Conservation (phyloP, 495 filamentous ascomycete species). For the Aspergillus sclerotiicarbonarius region DNA sequence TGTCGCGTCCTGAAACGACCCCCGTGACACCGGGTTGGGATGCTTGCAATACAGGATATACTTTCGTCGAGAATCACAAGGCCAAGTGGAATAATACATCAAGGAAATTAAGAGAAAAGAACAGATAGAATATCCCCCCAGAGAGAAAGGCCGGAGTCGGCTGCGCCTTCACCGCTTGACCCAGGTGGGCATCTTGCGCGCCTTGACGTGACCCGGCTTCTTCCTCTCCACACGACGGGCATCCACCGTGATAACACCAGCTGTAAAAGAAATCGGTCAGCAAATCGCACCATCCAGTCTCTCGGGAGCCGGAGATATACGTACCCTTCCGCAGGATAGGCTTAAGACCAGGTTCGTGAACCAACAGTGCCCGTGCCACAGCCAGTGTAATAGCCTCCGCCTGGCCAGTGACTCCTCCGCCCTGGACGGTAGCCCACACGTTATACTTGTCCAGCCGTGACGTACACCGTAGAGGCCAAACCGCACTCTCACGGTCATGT, state of each 20-base stretch:
- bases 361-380: slow-evolving; percentile 81
- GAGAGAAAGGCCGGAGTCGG: slow-evolving; percentile 12
- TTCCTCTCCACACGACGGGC: slow-evolving; percentile 92
- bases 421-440: slow-evolving; percentile 78
- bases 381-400: slow-evolving; percentile 93
- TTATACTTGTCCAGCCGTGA: slow-evolving; percentile 94
- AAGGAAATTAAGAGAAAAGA: slow-evolving; percentile 18
- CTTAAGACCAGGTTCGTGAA: slow-evolving; percentile 90
- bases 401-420: slow-evolving; percentile 91
- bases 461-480: slow-evolving; percentile 84
- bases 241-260: slow-evolving; percentile 90
- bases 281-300: slow-evolving; percentile 10
- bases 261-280: slow-evolving; percentile 46
- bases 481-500: slow-evolving; percentile 90
- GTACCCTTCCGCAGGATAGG: slow-evolving; percentile 82
- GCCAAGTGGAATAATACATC: slow-evolving; percentile 27
- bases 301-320: slow-evolving; percentile 29
- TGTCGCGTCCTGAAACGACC: slow-evolving; percentile 21
- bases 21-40: slow-evolving; percentile 17
- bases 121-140: slow-evolving; percentile 11
- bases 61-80: slow-evolving; percentile 18
- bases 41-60: slow-evolving; percentile 23
- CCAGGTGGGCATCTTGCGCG: slow-evolving; percentile 97
- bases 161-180: slow-evolving; percentile 65
- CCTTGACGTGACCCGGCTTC: slow-evolving; percentile 94